Evolutionary conservation across 257 asterid species (phyloP).

Genomic region (Solanum pinnatisectum): DNA sequence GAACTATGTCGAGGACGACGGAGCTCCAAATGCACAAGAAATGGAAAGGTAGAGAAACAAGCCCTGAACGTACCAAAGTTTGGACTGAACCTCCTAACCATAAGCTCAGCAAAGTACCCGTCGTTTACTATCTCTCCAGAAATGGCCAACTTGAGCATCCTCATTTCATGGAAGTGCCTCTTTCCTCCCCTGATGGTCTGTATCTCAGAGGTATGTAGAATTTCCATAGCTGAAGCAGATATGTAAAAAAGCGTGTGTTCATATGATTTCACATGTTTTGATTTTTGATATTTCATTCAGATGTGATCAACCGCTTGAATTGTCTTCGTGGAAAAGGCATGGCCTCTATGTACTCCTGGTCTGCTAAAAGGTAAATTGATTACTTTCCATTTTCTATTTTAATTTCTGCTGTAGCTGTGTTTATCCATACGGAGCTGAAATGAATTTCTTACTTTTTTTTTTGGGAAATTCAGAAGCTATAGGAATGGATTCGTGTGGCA

Average conservation of each 20-base stretch:
- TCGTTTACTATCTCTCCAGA: slow-evolving; percentile 58
- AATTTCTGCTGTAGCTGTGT: neutral
- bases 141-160: slow-evolving; percentile 93
- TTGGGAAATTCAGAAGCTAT: slow-evolving; percentile 47
- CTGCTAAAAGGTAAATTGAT: slow-evolving; percentile 48
- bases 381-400: neutral
- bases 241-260: neutral
- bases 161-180: slow-evolving; percentile 89
- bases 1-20: slow-evolving; percentile 25
- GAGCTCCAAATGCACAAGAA: slow-evolving; percentile 21
- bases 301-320: slow-evolving; percentile 66
- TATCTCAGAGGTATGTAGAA: slow-evolving; percentile 42
- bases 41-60: slow-evolving; percentile 29
- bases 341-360: slow-evolving; percentile 78
- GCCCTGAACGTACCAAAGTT: slow-evolving; percentile 54
- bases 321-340: slow-evolving; percentile 76
- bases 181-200: slow-evolving; percentile 54
- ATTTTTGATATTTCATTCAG: slow-evolving; percentile 7
- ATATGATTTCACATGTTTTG: neutral
- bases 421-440: neutral
- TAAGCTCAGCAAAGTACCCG: slow-evolving; percentile 42
- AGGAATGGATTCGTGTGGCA: slow-evolving; percentile 91
- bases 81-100: slow-evolving; percentile 48
- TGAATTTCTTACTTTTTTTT: neutral
- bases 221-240: neutral